These are phyloP conservation scores for Xylaria bambusicola DNA, from an alignment of 495 filamentous ascomycete genomes.

Conservation along the genomic window DNA sequence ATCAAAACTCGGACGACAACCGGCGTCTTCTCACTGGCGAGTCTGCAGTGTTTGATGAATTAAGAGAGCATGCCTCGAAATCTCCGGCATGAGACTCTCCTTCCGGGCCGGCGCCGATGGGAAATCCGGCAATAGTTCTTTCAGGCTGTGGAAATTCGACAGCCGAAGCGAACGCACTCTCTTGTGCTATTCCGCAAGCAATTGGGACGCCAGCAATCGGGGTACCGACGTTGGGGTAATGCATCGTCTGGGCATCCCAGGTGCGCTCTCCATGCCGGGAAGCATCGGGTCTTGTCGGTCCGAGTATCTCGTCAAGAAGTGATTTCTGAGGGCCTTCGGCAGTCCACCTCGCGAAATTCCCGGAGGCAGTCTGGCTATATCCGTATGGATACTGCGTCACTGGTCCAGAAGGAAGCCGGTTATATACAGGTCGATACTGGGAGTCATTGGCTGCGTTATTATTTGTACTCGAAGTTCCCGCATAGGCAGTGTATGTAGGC, in stretches of 20 bases:
- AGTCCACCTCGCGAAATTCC: conserved; percentile 19
- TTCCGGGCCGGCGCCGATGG: conserved; percentile 47
- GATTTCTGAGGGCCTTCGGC: conserved; percentile 7
- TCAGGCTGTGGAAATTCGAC: conserved; percentile 13
- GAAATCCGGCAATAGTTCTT: conserved; percentile 33
- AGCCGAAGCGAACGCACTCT: background rate
- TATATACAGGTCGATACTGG: background rate
- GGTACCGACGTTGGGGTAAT: background rate
- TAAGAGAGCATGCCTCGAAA: conserved; percentile 28
- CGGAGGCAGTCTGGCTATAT: background rate
- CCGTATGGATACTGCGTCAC: background rate
- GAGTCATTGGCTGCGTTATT: background rate
- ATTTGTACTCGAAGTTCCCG: background rate
- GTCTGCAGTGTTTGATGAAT: conserved; percentile 3
- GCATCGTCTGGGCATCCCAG: conserved; percentile 22
- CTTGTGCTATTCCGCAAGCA: background rate
- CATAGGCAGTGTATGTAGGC: background rate
- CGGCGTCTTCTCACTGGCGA: background rate
- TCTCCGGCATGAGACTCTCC: conserved; percentile 27
- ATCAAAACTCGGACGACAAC: conserved; percentile 13
- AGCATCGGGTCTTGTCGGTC: background rate
- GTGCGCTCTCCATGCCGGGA: background rate
- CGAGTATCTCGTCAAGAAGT: background rate
- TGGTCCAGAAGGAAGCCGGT: background rate
- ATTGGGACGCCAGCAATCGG: conserved; percentile 13